Conservation (phyloP, 495 filamentous ascomycete genomes). For the Friedmanniomyces endolithicus region DNA sequence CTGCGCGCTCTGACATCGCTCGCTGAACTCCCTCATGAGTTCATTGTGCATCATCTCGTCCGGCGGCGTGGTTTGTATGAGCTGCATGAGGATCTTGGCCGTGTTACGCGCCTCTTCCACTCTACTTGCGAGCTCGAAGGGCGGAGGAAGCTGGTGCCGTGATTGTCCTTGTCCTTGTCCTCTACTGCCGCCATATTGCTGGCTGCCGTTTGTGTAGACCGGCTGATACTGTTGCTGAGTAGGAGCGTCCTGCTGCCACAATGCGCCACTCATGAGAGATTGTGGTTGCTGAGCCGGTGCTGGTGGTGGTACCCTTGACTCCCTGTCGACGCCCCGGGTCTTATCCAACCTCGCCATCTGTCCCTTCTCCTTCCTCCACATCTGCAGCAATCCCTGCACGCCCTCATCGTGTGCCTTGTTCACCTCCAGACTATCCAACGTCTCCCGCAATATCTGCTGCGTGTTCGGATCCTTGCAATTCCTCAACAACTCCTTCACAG, state of each 20-base stretch:
- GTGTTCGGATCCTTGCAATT: slow-evolving; percentile 61
- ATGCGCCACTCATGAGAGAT: slow-evolving; percentile 6
- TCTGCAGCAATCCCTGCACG: slow-evolving; percentile 50
- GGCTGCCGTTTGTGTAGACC: not conserved
- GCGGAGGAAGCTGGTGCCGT: slow-evolving; percentile 47
- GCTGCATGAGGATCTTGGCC: slow-evolving; percentile 79
- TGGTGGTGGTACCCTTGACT: not conserved
- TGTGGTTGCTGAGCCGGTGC: slow-evolving; percentile 21
- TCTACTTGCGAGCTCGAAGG: slow-evolving; percentile 68
- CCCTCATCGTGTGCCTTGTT: slow-evolving; percentile 62
- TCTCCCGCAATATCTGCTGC: slow-evolving; percentile 75
- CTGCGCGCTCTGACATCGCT: slow-evolving; percentile 70
- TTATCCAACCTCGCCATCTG: slow-evolving; percentile 7
- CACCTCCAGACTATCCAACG: slow-evolving; percentile 59
- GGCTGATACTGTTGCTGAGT: slow-evolving; percentile 28
- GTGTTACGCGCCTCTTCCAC: slow-evolving; percentile 83
- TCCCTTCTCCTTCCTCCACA: slow-evolving; percentile 84
- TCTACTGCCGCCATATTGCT: not conserved
- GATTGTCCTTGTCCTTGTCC: not conserved
- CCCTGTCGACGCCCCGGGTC: not conserved
- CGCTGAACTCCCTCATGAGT: slow-evolving; percentile 79
- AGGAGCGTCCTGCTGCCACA: not conserved
- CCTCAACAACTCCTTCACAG: slow-evolving; percentile 63
- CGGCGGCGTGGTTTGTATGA: slow-evolving; percentile 69
- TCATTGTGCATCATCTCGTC: slow-evolving; percentile 68